Conservation (phyloP, 768 basidiomycete species). For the Naganishia randhawae region DNA sequence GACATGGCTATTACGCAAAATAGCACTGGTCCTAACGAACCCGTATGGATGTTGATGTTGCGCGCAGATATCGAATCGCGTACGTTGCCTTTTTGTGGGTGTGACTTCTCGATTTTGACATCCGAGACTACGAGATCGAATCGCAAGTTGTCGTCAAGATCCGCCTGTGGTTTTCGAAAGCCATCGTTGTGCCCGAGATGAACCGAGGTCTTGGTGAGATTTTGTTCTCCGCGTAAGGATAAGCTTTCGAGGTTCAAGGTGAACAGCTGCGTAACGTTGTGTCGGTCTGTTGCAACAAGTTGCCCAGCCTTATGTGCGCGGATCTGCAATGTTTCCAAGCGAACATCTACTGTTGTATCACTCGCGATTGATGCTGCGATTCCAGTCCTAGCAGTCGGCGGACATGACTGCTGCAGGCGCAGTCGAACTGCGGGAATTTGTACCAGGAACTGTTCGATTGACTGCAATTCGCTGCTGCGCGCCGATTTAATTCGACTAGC, state of each 20-base stretch:
- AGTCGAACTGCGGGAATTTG: background rate
- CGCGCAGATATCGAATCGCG: background rate
- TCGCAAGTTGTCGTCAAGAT: conserved; percentile 14
- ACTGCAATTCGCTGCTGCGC: background rate
- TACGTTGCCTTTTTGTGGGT: background rate
- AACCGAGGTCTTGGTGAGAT: conserved; percentile 1
- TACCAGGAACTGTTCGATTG: background rate
- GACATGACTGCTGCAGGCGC: conserved; percentile 11
- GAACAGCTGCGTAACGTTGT: background rate
- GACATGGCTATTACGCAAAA: conserved; percentile 8
- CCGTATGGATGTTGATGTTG: background rate
- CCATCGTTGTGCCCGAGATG: background rate
- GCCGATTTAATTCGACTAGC: conserved; percentile 7
- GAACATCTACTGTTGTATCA: background rate
- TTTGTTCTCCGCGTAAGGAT: background rate
- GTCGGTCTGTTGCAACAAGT: background rate
- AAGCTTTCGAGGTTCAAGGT: background rate
- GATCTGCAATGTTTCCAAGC: background rate
- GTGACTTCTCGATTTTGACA: background rate
- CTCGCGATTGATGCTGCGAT: conserved; percentile 11
- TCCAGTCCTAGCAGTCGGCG: background rate
- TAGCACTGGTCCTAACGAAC: background rate
- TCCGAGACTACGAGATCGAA: background rate
- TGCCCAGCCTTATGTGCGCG: background rate
- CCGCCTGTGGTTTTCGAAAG: background rate